Conservation (phyloP, 108 stramenopile genomes). For the Nitzschia inconspicua region DNA sequence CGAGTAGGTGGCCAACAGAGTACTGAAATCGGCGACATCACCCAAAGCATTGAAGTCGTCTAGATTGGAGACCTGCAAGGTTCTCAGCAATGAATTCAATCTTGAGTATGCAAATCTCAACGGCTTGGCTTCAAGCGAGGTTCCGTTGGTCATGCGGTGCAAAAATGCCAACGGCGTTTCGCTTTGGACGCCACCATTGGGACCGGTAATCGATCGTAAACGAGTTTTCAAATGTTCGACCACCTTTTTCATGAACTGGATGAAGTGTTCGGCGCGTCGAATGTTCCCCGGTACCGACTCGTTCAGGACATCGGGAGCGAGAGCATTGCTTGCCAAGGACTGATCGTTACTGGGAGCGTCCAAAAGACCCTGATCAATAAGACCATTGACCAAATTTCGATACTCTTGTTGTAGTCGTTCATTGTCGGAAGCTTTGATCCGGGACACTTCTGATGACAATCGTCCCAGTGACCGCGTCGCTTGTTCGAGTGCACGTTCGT, state of each 20-base stretch:
- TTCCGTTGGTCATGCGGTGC: slow-evolving; percentile 89
- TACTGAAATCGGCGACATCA: slow-evolving; percentile 97
- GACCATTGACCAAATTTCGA: slow-evolving; percentile 81
- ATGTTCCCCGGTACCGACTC: slow-evolving; percentile 99
- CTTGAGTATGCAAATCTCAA: slow-evolving; percentile 94
- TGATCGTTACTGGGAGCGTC: slow-evolving; percentile 67
- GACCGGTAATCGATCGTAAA: slow-evolving; percentile 73
- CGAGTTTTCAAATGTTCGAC: slow-evolving; percentile 87
- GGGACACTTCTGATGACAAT: slow-evolving; percentile 74
- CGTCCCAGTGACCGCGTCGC: slow-evolving; percentile 86
- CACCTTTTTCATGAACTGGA: slow-evolving; percentile 93
- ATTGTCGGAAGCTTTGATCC: slow-evolving; percentile 86
- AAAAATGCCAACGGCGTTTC: slow-evolving; percentile 95
- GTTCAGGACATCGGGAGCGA: slow-evolving; percentile 84
- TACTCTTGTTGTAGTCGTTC: slow-evolving; percentile 90
- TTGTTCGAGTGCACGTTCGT: slow-evolving; percentile 88
- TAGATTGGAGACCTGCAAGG: slow-evolving; percentile 81
- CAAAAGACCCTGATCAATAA: slow-evolving; percentile 82
- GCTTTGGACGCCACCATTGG: slow-evolving; percentile 80
- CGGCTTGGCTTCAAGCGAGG: slow-evolving; percentile 92
- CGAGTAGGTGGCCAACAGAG: slow-evolving; percentile 91
- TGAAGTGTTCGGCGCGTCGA: slow-evolving; percentile 97
- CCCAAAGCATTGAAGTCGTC: slow-evolving; percentile 92
- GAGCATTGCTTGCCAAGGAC: slow-evolving; percentile 71
- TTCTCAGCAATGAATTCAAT: slow-evolving; percentile 87